phyloP scores from a whole-genome alignment of 345 rosid species.

The Linum lewisii region DNA sequence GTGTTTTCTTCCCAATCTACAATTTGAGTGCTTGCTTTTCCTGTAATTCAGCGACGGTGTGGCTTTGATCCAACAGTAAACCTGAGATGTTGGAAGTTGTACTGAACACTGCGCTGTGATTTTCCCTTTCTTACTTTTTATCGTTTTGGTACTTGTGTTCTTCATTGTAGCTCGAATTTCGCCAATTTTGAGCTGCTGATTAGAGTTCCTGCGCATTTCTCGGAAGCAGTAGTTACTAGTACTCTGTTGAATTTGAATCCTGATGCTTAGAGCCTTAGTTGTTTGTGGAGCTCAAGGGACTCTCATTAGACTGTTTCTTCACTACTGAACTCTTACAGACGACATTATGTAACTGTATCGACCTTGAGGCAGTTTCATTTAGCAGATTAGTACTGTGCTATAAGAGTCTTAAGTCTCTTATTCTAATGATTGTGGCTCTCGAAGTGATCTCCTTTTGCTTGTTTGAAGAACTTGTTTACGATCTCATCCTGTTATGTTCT shows the following conservation, averaged over 20 bases:
- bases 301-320: background rate
- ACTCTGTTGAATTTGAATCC: background rate
- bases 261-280: background rate
- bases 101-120: background rate
- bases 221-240: background rate
- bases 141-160: background rate
- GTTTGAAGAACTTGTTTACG: background rate
- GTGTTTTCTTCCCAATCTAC: background rate
- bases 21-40: background rate
- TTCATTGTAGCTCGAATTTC: background rate
- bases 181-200: background rate
- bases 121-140: too few relatives aligned
- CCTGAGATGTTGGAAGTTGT: background rate
- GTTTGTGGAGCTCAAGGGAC: background rate
- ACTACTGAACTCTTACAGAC: background rate
- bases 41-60: background rate
- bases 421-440: background rate
- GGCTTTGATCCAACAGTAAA: conserved; percentile 15
- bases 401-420: background rate
- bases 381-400: background rate
- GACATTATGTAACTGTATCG: background rate
- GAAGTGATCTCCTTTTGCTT: background rate
- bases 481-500: too few relatives aligned
- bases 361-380: background rate
- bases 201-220: background rate